Base-by-base conservation (phyloP, 768 basidiomycete genomes). In the Phanerochaete sordida region DNA sequence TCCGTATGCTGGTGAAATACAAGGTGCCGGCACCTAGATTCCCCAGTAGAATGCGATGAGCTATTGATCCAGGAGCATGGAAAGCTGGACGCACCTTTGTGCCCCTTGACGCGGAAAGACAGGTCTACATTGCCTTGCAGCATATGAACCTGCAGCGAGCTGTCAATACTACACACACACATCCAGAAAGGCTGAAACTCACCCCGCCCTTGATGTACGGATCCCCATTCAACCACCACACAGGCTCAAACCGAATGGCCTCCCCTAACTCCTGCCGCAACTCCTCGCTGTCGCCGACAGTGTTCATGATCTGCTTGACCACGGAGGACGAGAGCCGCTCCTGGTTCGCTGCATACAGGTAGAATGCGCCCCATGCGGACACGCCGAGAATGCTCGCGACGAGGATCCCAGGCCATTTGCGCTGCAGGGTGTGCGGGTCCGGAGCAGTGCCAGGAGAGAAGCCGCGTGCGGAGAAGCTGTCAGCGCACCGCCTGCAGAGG, bases 1-100 rank as follows among this genome's bases (percentile, higher is more conserved):
- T 87, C 45, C 91, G 81, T 58, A 93, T 87, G 69, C 89, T 91
- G 2, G 90, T 92, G 70, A 92, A 93, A 68, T 93, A 92, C 1
- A 92, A 70, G 19, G 89, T 93, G 6, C 91, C 91, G 21, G 84
- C 78, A 23, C 82, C 90, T 91, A 46, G 24, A 9, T 23, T 56
- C 47, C 37, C 23, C 11, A 30, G 53, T 21, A 51, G 56, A 8
- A 30, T 5, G 8, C 3, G 27, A 8, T 16, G 6, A 51, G 24
- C 16, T 12, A 43, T 9, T 44, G 23, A 30, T 6, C 21, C 23
- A 26, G 33, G 37, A 23, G 44, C 5, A 19, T 19, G 16, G 30
- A 16, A 3, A 27, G 8, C 21, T 39, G 21, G 62, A 68, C 77
- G 47, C 24, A 85, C 90, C 83, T 76, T 79, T 84, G 45, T 88